Evolutionary conservation across 2,329 filamentous ascomycete species (phyloP), one percentile per base, ranked within the genome.

Genomic region (Verruconis gallopava): DNA sequence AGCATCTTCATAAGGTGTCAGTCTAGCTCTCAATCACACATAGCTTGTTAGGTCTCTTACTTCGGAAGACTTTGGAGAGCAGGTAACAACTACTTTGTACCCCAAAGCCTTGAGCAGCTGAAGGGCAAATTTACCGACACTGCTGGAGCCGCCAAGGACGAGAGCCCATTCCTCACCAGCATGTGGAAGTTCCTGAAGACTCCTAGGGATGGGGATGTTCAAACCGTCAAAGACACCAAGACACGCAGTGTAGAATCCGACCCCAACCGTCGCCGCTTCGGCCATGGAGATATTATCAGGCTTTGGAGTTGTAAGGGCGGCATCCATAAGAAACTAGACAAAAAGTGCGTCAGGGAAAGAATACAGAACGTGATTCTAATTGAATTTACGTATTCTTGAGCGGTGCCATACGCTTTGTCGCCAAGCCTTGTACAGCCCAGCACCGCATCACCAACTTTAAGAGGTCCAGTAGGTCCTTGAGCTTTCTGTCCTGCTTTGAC

Each of bases 351-450:
- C n/a, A n/a, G n/a, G n/a, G n/a, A n/a, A n/a, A n/a, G n/a, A n/a
- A n/a, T n/a, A n/a, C n/a, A n/a, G n/a, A n/a, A n/a, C n/a, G n/a
- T n/a, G n/a, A n/a, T n/a, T n/a, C n/a, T n/a, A n/a, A 11, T 6
- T 6, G 21, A 32, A 38, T 21, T 21, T 45, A 49, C 49, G 44
- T 49, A 55, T 51, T 59, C 54, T 39, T 55, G 53, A 38, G 48
- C 52, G 13, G 52, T 41, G 13, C 46, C 45, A 42, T 56, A 52
- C 13, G 48, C 50, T 18, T 43, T 41, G 3, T 14, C 40, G 1
- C 56, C 56, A 4, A 58, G 42, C 28, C 56, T 50, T 3, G 53
- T 54, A 44, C 56, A 57, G 17, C 55, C 56, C 46, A 48, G 55
- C 12, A 59, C 54, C 14, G 51, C 37, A 44, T 57, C 54, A 2